Conservation (phyloP, 73 alveolate species). For the Uronychia binucleata region DNA sequence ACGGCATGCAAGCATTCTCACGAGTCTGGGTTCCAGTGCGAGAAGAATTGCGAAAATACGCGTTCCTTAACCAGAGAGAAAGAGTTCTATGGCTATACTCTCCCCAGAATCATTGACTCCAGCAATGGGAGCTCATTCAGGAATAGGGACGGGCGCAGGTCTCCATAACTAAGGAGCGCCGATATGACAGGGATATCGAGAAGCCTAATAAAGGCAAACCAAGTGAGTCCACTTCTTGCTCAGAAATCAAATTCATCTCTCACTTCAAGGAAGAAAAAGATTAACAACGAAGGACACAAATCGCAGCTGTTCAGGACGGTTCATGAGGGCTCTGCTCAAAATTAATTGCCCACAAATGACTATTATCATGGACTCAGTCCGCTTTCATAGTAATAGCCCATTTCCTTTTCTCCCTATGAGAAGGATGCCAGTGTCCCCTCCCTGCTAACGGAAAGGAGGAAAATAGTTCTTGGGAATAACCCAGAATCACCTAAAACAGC, state of each 20-base stretch:
- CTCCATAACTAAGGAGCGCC: not conserved
- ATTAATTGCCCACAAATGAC: not conserved
- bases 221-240: not conserved
- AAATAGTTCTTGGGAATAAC: not conserved
- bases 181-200: not conserved
- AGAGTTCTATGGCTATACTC: too few relatives aligned
- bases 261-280: not conserved
- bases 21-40: not conserved
- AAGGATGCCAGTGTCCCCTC: not conserved
- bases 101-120: too few relatives aligned
- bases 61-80: too few relatives aligned
- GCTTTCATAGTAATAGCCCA: not conserved
- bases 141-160: not conserved
- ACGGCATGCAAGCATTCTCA: not conserved
- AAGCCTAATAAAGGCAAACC: not conserved
- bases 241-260: not conserved
- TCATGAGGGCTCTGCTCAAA: not conserved
- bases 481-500: conserved; percentile 4
- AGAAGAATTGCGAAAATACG: not conserved
- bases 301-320: not conserved
- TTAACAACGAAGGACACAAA: not conserved
- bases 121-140: not conserved
- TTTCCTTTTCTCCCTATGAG: too few relatives aligned
- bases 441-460: not conserved
- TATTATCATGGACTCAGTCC: not conserved